Base-by-base conservation (phyloP, 495 filamentous ascomycete species). In the Melanomma pulvis-pyrius region DNA sequence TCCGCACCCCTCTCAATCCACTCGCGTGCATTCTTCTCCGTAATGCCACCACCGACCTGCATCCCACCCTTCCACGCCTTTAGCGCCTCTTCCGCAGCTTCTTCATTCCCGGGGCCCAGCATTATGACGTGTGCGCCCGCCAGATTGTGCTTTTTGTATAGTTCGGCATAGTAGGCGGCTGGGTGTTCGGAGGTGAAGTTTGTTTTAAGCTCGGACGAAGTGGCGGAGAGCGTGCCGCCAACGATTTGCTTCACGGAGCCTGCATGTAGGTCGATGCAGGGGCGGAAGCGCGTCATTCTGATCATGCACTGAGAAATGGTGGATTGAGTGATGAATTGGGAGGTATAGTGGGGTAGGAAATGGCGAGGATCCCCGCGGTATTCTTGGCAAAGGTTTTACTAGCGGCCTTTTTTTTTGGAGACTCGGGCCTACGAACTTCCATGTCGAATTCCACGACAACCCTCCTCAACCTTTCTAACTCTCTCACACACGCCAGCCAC, bases 181-280 rank as follows among this genome's bases (percentile, higher is more conserved):
- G 94, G 88, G 47, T 91, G 87, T 15, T 85, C 83, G 2, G 94
- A 97, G 29, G 96, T 86, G 77, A 90, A 91, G 76, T 98, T 98
- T 61, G 94, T 98, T 76, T 90, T 88, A 63, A 98, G 82, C 25
- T 81, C 69, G 22, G 83, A 82, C 0, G 84, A 79, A 69, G 83
- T 83, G 74, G 86, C 89, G 39, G 75, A 62, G 67, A 98, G 83
- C 0, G 94, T 97, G 47, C 93, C 93, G 56, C 94, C 94, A 39
- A 98, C 93, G 70, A 98, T 98, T 78, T 98, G 94, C 80, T 98
- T 98, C 29, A 98, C 94, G 75, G 91, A 85, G 7, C 96, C 96
- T 9, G 92, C 87, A 79, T 98, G 94, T 28, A 98, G 84, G 78
- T 98, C 94, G 76, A 98, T 98, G 75, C 94, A 98, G 17, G 94